Percentiles rank a stretch among this genome's conserved stretches.
Conservation (phyloP, 129 eudicot species). For the Flaveria bidentis region DNA sequence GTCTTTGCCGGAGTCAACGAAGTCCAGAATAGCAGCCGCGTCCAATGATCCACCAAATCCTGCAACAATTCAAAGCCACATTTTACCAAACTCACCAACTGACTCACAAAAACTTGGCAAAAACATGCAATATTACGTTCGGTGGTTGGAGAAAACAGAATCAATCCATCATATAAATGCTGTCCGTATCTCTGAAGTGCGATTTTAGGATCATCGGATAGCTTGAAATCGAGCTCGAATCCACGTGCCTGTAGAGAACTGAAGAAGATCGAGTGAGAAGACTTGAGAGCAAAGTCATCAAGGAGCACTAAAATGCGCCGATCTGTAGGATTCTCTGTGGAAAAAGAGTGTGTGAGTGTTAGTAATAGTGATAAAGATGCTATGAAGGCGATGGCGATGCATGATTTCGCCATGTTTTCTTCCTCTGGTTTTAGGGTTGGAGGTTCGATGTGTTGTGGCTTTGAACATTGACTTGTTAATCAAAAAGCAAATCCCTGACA, state of each 20-base stretch:
- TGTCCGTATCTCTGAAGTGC: conserved; percentile 79
- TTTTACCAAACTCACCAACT: conserved; percentile 30
- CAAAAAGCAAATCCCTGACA: not conserved
- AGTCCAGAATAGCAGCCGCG: conserved; percentile 63
- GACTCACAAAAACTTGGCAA: not conserved
- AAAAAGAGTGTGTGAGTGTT: conserved; percentile 48
- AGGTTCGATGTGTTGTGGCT: conserved; percentile 22
- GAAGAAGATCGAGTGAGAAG: conserved; percentile 88
- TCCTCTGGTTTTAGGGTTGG: conserved; percentile 41
- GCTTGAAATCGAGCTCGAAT: conserved; percentile 77
- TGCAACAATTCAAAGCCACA: conserved; percentile 27
- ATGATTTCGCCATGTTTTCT: conserved; percentile 47
- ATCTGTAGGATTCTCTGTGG: conserved; percentile 64
- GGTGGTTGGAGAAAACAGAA: conserved; percentile 61
- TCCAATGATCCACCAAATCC: conserved; percentile 83
- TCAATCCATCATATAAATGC: conserved; percentile 68
- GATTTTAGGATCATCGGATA: conserved; percentile 73
- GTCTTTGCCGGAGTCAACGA: conserved; percentile 86
- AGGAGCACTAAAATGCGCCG: conserved; percentile 74
- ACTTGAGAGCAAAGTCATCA: conserved; percentile 68
- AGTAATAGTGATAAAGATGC: conserved; percentile 42
- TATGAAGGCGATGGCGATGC: conserved; percentile 31
- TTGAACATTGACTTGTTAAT: conserved; percentile 3
- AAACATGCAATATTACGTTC: conserved; percentile 49
- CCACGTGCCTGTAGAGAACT: conserved; percentile 64